Evolutionary conservation across 495 filamentous ascomycete species (phyloP), one percentile per base, ranked within the genome.

Genomic region (Acidiella bohemica): DNA sequence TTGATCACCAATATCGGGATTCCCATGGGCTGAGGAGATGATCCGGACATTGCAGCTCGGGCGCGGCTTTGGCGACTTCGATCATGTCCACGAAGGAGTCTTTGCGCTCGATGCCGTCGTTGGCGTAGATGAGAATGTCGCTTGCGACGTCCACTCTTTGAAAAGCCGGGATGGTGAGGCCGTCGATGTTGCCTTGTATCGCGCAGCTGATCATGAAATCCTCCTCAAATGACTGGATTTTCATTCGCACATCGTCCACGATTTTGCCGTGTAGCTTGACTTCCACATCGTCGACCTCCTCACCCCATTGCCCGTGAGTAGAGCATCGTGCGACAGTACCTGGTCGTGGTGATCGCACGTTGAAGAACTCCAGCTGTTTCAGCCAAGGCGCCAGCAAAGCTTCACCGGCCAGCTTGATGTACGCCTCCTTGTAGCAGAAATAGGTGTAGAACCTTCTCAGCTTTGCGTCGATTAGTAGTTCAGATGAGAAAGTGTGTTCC

Each of bases 371-470:
- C 27, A 84, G 53, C 14, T 78, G 65, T 38, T 66, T 64, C 39
- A 93, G 56, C 85, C 84, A 93, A 2, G 69, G 65, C 3, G 85
- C 85, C 24, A 93, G 62, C 34, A 95, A 63, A 13, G 83, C 86
- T 50, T 93, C 85, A 21, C 86, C 86, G 7, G 82, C 84, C 72
- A 95, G 74, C 70, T 95, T 95, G 47, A 95, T 75, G 61, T 86
- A 95, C 0, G 86, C 81, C 61, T 94, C 86, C 49, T 90, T 81
- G 39, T 90, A 66, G 39, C 79, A 84, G 83, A 84, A 94, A 48
- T 80, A 81, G 2, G 85, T 75, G 53, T 90, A 93, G 58, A 95
- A 95, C 4, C 75, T 64, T 2, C 86, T 67, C 29, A 92, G 63
- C 22, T 77, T 72, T 29, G 68, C 71, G 30, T 70, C 63, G 16